Evolutionary conservation across 352 stramenopile species (phyloP), one percentile per base, ranked within the genome.

Genomic region (Pythium plurisporium): DNA sequence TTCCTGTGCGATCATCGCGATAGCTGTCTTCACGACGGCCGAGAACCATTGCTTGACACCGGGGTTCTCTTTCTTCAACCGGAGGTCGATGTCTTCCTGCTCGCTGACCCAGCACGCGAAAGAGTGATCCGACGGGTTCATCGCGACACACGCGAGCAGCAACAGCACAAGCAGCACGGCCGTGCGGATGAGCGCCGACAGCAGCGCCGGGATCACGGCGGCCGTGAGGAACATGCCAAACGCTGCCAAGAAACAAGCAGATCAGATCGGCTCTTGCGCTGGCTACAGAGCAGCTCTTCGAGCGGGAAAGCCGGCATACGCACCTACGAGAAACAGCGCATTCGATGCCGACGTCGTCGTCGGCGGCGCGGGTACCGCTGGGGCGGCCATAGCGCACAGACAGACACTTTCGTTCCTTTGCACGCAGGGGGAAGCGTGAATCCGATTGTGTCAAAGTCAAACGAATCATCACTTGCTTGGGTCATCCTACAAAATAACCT

Each of bases 221-320:
- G 76, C 65, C 50, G 72, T 71, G 44, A 90, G 74, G 59, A 90
- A 90, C 75, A 86, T 84, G 17, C 80, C 80, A 20, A 90, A 72
- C 6, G 69, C 80, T 90, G 8, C 10, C 26, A 9, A 36, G 15
- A 44, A 14, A 9, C 46, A 23, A 20, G 38, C 5, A 31, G 10
- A 15, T 23, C 42, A 20, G 19, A 25, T 30, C 27, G n/a, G 25
- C 20, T 1, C 52, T 14, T 23, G n/a, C 12, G 26, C 27, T 12
- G 27, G 29, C 46, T 42, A 37, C 1, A 31, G 41, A 19, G 12
- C 26, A 27, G 17, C 22, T 25, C 50, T 19, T 27, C 20, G 51
- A 20, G 15, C 30, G 19, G 30, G 11, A 55, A 26, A 43, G 43
- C 15, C 25, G 25, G 11, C 47, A 7, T 55, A 62, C 75, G 30